Percentiles rank a stretch among this genome's conserved stretches.
These are phyloP conservation scores for Saccharomycopsis schoenii DNA, from an alignment of 805 yeast genomes.

Conservation along the genomic window DNA sequence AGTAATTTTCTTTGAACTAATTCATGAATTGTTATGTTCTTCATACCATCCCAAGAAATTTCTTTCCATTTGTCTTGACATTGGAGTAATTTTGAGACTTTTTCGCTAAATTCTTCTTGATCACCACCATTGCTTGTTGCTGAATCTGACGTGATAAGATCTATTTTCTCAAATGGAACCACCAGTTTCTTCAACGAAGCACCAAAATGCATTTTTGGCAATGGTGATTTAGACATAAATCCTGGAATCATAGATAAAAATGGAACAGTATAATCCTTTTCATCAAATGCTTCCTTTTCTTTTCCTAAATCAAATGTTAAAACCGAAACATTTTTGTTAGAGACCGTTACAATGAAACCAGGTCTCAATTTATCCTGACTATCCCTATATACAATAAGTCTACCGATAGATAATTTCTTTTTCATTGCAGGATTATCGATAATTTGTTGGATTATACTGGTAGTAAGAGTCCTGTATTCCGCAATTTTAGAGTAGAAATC, in stretches of 20 bases:
- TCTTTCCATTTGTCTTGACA: slow-evolving; percentile 37
- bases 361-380: slow-evolving; percentile 30
- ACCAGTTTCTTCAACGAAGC: slow-evolving; percentile 19
- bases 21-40: slow-evolving; percentile 29
- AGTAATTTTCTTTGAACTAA: slow-evolving; percentile 30
- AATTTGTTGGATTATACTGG: slow-evolving; percentile 38
- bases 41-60: slow-evolving; percentile 29
- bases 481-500: slow-evolving; percentile 35
- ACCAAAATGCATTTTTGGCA: slow-evolving; percentile 15
- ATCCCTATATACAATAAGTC: slow-evolving; percentile 50
- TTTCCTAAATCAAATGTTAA: slow-evolving; percentile 38
- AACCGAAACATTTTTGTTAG: slow-evolving; percentile 29
- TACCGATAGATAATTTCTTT: slow-evolving; percentile 41
- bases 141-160: slow-evolving; percentile 32
- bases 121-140: slow-evolving; percentile 20
- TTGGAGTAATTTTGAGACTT: slow-evolving; percentile 28
- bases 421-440: slow-evolving; percentile 38
- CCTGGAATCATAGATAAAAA: slow-evolving; percentile 24
- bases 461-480: slow-evolving; percentile 36
- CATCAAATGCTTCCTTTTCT: slow-evolving; percentile 22
- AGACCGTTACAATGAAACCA: slow-evolving; percentile 46
- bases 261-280: slow-evolving; percentile 21
- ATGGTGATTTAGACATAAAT: slow-evolving; percentile 19
- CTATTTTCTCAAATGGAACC: slow-evolving; percentile 19
- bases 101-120: slow-evolving; percentile 28